These are phyloP conservation scores for Verticillium nubilum DNA, from an alignment of 2,329 filamentous ascomycete species.

Conservation along the genomic window DNA sequence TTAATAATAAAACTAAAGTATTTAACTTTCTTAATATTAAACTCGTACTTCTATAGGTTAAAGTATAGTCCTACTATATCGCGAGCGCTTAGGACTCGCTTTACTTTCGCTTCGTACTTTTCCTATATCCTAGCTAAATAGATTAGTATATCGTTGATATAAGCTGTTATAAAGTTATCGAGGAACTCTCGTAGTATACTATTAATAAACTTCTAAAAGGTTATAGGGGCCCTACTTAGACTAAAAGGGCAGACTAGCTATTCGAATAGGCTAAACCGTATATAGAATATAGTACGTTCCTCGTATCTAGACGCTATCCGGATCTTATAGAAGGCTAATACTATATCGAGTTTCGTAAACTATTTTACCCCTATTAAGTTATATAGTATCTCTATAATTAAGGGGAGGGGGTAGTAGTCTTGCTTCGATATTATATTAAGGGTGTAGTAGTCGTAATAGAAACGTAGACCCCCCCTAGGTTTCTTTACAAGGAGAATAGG, in stretches of 20 bases:
- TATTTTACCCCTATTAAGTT: background rate
- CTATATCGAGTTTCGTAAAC: background rate
- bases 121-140: background rate
- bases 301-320: background rate
- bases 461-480: background rate
- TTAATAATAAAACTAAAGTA: background rate
- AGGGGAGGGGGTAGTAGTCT: background rate
- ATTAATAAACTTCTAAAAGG: conserved; percentile 1
- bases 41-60: background rate
- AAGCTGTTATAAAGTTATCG: background rate
- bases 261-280: background rate
- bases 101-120: background rate
- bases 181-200: background rate
- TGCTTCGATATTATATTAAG: background rate
- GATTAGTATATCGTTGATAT: conserved; percentile 3
- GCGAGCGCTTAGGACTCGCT: background rate
- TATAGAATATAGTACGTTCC: background rate
- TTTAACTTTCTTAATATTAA: background rate
- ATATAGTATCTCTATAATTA: background rate
- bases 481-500: background rate
- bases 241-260: background rate
- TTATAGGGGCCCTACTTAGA: background rate
- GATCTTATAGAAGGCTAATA: background rate
- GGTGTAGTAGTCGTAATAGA: background rate
- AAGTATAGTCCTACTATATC: background rate